Base-by-base conservation (phyloP, 73 alveolate species). In the Durusdinium trenchii region DNA sequence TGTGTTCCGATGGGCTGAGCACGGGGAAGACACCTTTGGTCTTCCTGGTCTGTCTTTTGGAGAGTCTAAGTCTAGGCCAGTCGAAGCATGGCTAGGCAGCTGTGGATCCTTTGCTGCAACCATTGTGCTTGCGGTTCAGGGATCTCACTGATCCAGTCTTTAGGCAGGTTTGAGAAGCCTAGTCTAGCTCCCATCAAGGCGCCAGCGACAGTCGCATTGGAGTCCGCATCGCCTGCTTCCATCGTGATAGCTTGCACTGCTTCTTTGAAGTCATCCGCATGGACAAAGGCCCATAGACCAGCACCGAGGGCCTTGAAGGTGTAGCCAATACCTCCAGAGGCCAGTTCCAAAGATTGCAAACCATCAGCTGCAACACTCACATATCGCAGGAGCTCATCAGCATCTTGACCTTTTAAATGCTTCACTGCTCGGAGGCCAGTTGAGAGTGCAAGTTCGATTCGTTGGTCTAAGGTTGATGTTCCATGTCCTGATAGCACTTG, bases 171-270 rank as follows among this genome's bases (percentile, higher is more conserved):
- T 36, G 67, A 40, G 60, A 47, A 96, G 84, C 99, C 99, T 26
- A 96, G 46, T 23, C 95, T 61, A 48, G 87, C 95, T 16, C 99
- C 99, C 0, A 99, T 87, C 86, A 99, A 47, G 40, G 99, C 99
- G 2, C 99, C 99, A 30, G 99, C 99, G 32, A 99, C 99, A 30
- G 99, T 99, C 32, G 99, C 99, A 43, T 99, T 99, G 48, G 99
- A 99, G 57, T 99, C 99, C 7, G 99, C 99, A 76, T 99, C 99
- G 38, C 99, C 99, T 83, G 99, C 99, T 73, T 78, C 71, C 60
- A 47, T 47, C 26, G 94, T 42, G 78, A 99, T 95, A 0, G 81
- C 99, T 46, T 99, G 98, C 42, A 99, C 60, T 30, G 99, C 99
- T 4, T 46, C 93, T 43, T 61, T 86, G 89, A 71, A 99, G 67